Conservation (phyloP, 148 eudicot genomes). For the Cornus suecica region DNA sequence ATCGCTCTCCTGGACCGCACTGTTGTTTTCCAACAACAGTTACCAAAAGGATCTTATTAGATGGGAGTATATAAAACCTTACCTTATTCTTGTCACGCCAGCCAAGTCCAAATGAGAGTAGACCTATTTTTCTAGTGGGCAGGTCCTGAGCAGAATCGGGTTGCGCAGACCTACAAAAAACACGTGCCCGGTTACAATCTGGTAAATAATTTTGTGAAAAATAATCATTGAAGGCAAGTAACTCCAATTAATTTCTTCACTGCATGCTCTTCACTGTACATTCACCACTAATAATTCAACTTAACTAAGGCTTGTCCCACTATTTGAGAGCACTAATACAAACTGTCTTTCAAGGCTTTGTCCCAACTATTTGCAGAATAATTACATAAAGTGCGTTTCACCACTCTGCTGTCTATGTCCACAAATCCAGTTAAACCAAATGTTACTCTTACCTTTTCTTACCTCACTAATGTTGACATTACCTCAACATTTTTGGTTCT, state of each 20-base stretch:
- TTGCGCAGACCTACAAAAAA: constrained; percentile 28
- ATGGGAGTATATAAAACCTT: constrained; percentile 1
- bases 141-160: constrained; percentile 37
- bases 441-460: too few species aligned
- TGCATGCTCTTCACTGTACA: not conserved
- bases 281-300: not conserved
- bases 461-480: too few species aligned
- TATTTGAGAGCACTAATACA: too few species aligned
- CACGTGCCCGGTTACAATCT: constrained; percentile 2
- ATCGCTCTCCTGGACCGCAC: not conserved
- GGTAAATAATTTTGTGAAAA: not conserved
- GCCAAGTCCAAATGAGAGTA: constrained; percentile 73
- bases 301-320: too few species aligned
- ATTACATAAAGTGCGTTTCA: too few species aligned
- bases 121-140: constrained; percentile 41
- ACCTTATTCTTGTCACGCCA: constrained; percentile 86
- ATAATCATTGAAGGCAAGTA: not conserved
- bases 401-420: too few species aligned
- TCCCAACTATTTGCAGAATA: too few species aligned
- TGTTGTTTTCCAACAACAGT: not conserved
- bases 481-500: too few species aligned
- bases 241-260: not conserved
- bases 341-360: too few species aligned
- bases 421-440: too few species aligned
- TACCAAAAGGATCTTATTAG: not conserved